Conservation (phyloP, 2,329 filamentous ascomycete genomes). For the Botrytis cinerea region DNA sequence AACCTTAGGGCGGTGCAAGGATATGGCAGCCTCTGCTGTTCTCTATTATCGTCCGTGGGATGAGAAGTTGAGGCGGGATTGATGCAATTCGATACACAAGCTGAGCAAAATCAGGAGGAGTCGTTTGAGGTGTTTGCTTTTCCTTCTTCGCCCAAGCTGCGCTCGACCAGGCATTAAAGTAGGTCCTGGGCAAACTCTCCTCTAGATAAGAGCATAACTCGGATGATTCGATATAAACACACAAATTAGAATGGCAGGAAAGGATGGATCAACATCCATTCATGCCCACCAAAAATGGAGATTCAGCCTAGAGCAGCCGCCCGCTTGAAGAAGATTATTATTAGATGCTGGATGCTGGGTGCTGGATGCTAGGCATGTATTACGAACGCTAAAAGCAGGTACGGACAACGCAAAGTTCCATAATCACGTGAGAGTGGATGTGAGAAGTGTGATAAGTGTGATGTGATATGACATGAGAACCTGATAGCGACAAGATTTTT, state of each 20-base stretch:
- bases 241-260: conserved; percentile 11
- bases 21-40: conserved; percentile 4
- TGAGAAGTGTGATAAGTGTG: background rate
- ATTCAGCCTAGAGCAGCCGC: background rate
- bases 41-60: conserved; percentile 11
- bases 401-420: background rate
- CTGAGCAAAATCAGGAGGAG: background rate
- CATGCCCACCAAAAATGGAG: background rate
- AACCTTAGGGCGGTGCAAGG: conserved; percentile 15
- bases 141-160: background rate
- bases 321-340: background rate
- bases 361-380: no score
- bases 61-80: background rate
- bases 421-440: background rate
- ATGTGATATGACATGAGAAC: no score
- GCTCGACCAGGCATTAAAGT: background rate
- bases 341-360: background rate
- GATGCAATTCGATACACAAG: background rate
- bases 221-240: conserved; percentile 4
- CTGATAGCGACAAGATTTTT: background rate
- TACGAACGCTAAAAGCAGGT: background rate
- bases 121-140: background rate
- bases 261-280: background rate
- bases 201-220: background rate
- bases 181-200: background rate